phyloP scores from a whole-genome alignment of 441 rosid genomes.

The Isatis lusitanica region DNA sequence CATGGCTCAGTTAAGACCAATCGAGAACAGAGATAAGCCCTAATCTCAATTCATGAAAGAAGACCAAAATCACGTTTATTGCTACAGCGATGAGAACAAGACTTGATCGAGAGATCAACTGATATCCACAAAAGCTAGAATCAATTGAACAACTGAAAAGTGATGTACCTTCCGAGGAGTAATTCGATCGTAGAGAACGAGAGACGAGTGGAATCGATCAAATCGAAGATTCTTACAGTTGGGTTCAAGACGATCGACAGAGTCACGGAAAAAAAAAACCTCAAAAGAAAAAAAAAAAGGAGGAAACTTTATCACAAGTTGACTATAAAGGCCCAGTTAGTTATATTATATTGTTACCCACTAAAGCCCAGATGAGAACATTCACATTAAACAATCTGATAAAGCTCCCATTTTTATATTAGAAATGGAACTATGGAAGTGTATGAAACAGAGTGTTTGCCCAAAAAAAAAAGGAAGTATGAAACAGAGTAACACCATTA shows the following conservation, averaged over 20 bases:
- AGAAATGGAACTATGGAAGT: too few relatives aligned
- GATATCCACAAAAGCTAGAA: conserved; percentile 7
- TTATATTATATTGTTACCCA: neutral
- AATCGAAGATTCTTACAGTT: conserved; percentile 31
- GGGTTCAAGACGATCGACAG: conserved; percentile 29
- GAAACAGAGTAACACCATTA: too few relatives aligned
- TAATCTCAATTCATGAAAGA: conserved; percentile 7
- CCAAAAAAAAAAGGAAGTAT: too few relatives aligned
- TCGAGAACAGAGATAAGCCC: neutral
- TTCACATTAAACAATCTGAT: too few relatives aligned
- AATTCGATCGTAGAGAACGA: neutral
- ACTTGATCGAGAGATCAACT: conserved; percentile 11
- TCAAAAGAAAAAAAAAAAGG: neutral
- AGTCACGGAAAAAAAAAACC: conserved; percentile 7
- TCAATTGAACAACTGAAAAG: neutral
- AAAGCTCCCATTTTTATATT: too few relatives aligned
- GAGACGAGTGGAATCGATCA: conserved; percentile 23
- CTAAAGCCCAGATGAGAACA: conserved; percentile 9
- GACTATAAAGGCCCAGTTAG: neutral
- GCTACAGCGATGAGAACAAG: neutral
- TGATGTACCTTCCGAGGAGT: conserved; percentile 17
- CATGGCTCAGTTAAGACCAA: neutral
- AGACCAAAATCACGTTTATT: neutral
- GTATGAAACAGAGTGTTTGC: too few relatives aligned
- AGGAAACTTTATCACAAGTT: neutral